A percentile compares a stretch with the other conserved stretches of the same genome.
These are phyloP conservation scores for Stellera chamaejasme DNA, from an alignment of 345 rosid genomes.

Conservation along the genomic window DNA sequence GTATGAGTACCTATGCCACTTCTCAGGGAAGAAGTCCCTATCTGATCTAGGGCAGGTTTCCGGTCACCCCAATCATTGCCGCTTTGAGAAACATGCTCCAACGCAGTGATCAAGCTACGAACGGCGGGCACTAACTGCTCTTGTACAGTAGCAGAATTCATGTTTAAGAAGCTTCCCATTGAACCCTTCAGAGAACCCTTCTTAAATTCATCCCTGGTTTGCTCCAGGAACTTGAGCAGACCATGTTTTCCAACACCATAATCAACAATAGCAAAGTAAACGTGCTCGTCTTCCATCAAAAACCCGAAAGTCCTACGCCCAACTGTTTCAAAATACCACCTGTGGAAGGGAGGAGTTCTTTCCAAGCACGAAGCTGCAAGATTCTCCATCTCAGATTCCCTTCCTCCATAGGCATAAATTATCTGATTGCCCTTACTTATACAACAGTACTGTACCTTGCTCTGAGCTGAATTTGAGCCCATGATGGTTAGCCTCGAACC, in stretches of 20 bases:
- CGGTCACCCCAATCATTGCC: constrained; percentile 30
- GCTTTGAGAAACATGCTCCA: constrained; percentile 43
- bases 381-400: constrained; percentile 44
- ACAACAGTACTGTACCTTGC: constrained; percentile 65
- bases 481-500: constrained; percentile 9
- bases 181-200: constrained; percentile 44
- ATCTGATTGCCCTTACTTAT: constrained; percentile 45
- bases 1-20: constrained; percentile 29
- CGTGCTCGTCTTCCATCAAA: constrained; percentile 56
- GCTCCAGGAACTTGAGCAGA: constrained; percentile 53
- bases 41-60: constrained; percentile 17
- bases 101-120: constrained; percentile 45
- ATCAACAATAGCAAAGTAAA: constrained; percentile 61
- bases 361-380: constrained; percentile 57
- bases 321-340: constrained; percentile 72
- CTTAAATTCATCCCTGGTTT: constrained; percentile 62
- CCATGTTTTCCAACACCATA: constrained; percentile 41
- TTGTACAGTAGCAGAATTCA: constrained; percentile 37
- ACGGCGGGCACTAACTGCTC: constrained; percentile 72
- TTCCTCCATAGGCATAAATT: constrained; percentile 47
- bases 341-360: constrained; percentile 57
- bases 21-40: constrained; percentile 36
- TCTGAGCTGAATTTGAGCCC: constrained; percentile 39
- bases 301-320: constrained; percentile 55
- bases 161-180: constrained; percentile 58